Base-by-base conservation (phyloP, 768 basidiomycete species). In the Tylopilus cervinicoccineus region DNA sequence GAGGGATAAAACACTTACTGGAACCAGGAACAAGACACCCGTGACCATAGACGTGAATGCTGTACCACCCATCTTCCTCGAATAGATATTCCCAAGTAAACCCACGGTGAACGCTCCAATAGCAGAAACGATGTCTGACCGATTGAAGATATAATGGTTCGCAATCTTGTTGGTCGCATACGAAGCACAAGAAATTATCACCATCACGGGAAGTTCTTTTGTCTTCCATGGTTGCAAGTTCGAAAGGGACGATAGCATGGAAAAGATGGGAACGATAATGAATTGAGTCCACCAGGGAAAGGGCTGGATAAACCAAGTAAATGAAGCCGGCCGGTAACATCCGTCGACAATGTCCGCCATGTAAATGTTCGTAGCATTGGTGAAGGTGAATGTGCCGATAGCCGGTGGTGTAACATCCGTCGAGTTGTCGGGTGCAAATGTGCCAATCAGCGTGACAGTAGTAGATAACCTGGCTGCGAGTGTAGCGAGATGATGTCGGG, bases 31-130 rank as follows among this genome's bases (percentile, higher is more conserved):
- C 53, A 91, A 65, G 6, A 93, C 88, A 32, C 89, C 90, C 22
- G 90, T 87, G 33, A 92, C 88, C 91, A 93, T 93, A 2, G 83
- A 83, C 10, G 89, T 90, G 67, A 93, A 93, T 17, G 90, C 90
- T 4, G 89, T 92, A 8, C 89, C 90, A 8, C 85, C 79, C 77
- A 88, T 84, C 62, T 79, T 80, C 38, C 89, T 76, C 33, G 89
- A 91, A 65, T 91, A 91, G 2, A 86, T 66, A 58, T 91, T 91
- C 4, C 88, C 89, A 17, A 90, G 69, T 24, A 90, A 53, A 19
- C 88, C 88, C 17, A 88, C 83, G 1, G 83, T 86, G 55, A 90
- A 90, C 16, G 89, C 88, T 1, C 89, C 90, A 58, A 92, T 88
- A 10, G 87, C 86, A 45, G 86, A 88, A 16, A 90, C 88, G 38